Base-by-base conservation (phyloP, 768 basidiomycete species). In the Terana coerulea region DNA sequence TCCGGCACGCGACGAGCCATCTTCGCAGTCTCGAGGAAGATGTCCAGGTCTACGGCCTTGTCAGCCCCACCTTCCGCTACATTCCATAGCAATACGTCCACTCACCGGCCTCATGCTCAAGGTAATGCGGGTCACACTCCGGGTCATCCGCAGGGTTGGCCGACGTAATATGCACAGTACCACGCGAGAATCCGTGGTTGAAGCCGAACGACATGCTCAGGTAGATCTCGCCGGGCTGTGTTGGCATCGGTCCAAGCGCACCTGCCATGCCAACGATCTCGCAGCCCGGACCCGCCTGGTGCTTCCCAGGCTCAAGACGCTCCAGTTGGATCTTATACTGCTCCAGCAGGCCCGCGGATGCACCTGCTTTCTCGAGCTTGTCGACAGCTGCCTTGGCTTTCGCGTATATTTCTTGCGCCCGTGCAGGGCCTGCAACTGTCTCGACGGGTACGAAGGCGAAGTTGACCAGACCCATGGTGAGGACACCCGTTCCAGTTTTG, bases 151-250 rank as follows among this genome's bases (percentile, higher is more conserved):
- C 8, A 3, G 52, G 52, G 46, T 53, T 39, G 22, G 10, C 25
- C 8, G 52, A 53, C 30, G 42, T 35, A 19, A 48, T 43, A 25
- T 53, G 52, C 52, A 9, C 2, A 22, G 21, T 2, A 41, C n/a
- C 68, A 10, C 63, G 52, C 5, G 60, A 61, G 49, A 66, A 65
- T 4, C 59, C 56, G 35, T 63, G 59, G 34, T 61, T 64, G 4
- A 59, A 33, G 3, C 47, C 56, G 6, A 41, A 42, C 9, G 31
- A 49, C 12, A 67, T 35, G 12, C 58, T 57, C 33, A 67, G 44
- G 55, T 70, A 68, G 41, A 49, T 57, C 39, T 52, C 54, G 21
- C 55, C 60, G 0, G 53, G 33, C 40, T 54, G 51, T 2, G 49
- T 47, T 5, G 19, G 47, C 28, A 33, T 46, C 51, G 19, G n/a